Evolutionary conservation across 306 rosid genomes (phyloP).

Genomic region (Albizia julibrissin): DNA sequence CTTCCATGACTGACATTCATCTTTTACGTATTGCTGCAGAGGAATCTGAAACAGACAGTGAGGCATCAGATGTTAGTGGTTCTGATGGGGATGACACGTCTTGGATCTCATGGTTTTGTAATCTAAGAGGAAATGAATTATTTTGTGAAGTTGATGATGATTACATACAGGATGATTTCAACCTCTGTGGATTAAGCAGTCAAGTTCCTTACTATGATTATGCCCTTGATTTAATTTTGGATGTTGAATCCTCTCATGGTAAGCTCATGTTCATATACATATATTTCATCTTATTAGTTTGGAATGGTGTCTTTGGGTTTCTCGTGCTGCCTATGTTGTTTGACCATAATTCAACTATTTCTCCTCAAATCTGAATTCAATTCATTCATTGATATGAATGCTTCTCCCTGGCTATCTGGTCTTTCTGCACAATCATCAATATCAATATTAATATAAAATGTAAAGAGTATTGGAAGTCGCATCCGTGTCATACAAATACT

Average conservation of each 20-base stretch:
- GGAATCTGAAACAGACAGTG: constrained; percentile 81
- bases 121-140: constrained; percentile 73
- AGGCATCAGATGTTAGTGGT: constrained; percentile 76
- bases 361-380: constrained; percentile 3
- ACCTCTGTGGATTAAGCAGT: constrained; percentile 75
- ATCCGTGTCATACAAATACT: neutral
- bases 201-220: constrained; percentile 78
- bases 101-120: constrained; percentile 80
- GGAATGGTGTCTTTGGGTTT: neutral
- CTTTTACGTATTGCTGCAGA: constrained; percentile 39
- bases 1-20: neutral
- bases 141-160: constrained; percentile 78
- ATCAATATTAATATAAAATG: neutral
- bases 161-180: constrained; percentile 78
- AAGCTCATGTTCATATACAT: constrained; percentile 21
- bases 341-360: neutral
- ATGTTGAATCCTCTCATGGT: constrained; percentile 80
- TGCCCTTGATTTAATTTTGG: constrained; percentile 76
- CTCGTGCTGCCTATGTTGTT: neutral
- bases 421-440: constrained; percentile 4
- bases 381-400: neutral
- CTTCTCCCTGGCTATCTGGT: constrained; percentile 1
- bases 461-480: neutral
- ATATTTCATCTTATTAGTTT: neutral
- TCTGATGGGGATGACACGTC: constrained; percentile 77